Base-by-base conservation (phyloP, 768 basidiomycete species). In the Amanita pseudoporphyria region DNA sequence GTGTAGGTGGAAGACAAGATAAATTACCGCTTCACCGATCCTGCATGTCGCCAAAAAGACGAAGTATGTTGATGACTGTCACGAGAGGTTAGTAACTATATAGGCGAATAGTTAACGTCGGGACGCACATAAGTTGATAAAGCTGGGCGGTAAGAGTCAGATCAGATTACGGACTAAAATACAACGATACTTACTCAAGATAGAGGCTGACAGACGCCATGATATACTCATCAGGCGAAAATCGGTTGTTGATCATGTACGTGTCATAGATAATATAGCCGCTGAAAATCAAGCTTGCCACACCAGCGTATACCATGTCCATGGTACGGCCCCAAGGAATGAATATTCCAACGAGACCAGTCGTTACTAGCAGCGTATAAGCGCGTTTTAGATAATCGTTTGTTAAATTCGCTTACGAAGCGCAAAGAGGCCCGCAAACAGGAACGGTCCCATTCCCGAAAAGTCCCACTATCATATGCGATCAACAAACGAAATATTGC, bases 211-310 rank as follows among this genome's bases (percentile, higher is more conserved):
- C 84, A 14, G 90, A 76, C 31, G 84, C 95, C 71, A 96, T 70
- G 56, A 96, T 92, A 64, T 78, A 92, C 64, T 99, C 96, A 56
- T 99, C 96, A 3, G 92, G 90, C 1, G 87, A 89, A 16, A 96
- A 70, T 52, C 81, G 80, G 58, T 82, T 83, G 68, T 88, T 91
- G 72, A 98, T 94, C 54, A 80, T 63, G 64, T 86, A 92, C 2
- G 95, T 97, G 64, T 94, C 91, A 60, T 84, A 93, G 57, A 93
- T 80, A 56, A 95, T 74, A 61, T 93, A 96, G 24, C 87, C 92
- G 47, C 85, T 87, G 73, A 94, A 94, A 53, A 95, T 64, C 41
- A 95, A 69, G 56, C 82, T 83, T 13, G 84, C 91, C 37, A 83
- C 82, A 24, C 81, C 67, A 14, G 90, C 84, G 57, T 82, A 86